A percentile compares a stretch with the other conserved stretches of the same genome.
phyloP scores from a whole-genome alignment of 2,329 filamentous ascomycete species.

The Trichoderma arundinaceum region DNA sequence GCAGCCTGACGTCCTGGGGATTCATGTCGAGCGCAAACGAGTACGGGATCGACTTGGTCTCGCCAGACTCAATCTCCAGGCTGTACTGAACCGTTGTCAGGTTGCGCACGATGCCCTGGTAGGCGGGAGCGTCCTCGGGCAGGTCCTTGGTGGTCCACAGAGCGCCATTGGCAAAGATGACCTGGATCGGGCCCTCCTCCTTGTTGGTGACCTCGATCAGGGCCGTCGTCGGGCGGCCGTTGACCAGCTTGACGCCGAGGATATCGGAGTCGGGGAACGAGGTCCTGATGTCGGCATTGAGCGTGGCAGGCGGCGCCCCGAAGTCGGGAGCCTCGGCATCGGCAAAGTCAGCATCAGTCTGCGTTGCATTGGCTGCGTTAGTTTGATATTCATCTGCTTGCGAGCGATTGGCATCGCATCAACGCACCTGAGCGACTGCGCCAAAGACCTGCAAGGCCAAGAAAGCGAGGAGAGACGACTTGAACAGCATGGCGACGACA shows the following conservation, averaged over 20 bases:
- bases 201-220: slow-evolving; percentile 84
- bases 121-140: slow-evolving; percentile 52
- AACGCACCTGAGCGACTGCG: slow-evolving; percentile 67
- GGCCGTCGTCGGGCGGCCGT: slow-evolving; percentile 83
- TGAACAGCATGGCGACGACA: slow-evolving; percentile 68
- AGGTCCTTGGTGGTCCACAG: slow-evolving; percentile 64
- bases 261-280: slow-evolving; percentile 75
- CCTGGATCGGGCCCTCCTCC: slow-evolving; percentile 74
- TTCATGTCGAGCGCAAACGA: slow-evolving; percentile 89
- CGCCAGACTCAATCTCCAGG: slow-evolving; percentile 74
- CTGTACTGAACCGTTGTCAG: slow-evolving; percentile 78
- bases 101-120: slow-evolving; percentile 75
- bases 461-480: slow-evolving; percentile 72
- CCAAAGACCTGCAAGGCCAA: slow-evolving; percentile 72
- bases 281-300: slow-evolving; percentile 69
- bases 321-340: slow-evolving; percentile 8
- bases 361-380: background rate
- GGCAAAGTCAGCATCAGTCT: slow-evolving; percentile 17
- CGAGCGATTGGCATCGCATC: slow-evolving; percentile 1
- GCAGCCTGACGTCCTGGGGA: slow-evolving; percentile 83
- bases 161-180: slow-evolving; percentile 78
- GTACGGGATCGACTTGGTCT: slow-evolving; percentile 78
- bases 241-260: slow-evolving; percentile 94
- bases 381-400: background rate
- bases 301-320: slow-evolving; percentile 35